These are phyloP conservation scores for Teratosphaeria gauchensis DNA, from an alignment of 2,329 filamentous ascomycete species.

Conservation along the genomic window DNA sequence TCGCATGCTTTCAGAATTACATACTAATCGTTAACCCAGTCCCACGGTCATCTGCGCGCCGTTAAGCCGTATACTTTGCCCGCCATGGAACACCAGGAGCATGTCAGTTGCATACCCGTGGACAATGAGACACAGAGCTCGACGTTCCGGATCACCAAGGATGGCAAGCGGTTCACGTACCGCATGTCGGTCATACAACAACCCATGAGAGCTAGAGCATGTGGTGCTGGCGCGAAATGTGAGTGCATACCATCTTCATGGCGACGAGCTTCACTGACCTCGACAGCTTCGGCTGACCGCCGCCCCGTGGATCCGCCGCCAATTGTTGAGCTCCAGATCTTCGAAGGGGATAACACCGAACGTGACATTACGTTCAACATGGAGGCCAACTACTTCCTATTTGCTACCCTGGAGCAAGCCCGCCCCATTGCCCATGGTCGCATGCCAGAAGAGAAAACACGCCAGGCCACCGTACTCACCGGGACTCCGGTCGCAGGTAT, in stretches of 20 bases:
- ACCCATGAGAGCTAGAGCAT: slow-evolving; percentile 86
- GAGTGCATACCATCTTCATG: slow-evolving; percentile 28
- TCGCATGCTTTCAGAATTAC: background rate
- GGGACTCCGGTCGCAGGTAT: slow-evolving; percentile 92
- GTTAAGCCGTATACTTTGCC: background rate
- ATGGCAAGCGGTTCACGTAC: slow-evolving; percentile 72
- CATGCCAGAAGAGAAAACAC: slow-evolving; percentile 53
- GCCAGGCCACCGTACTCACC: slow-evolving; percentile 74
- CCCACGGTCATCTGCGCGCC: background rate
- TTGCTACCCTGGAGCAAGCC: slow-evolving; percentile 79
- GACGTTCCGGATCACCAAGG: slow-evolving; percentile 54
- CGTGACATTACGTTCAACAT: slow-evolving; percentile 70
- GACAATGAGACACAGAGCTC: slow-evolving; percentile 48
- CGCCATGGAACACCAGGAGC: slow-evolving; percentile 17
- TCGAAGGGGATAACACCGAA: slow-evolving; percentile 50
- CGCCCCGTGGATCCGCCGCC: slow-evolving; percentile 90
- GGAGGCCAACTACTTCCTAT: slow-evolving; percentile 96
- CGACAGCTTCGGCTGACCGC: slow-evolving; percentile 68
- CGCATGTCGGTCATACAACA: slow-evolving; percentile 81
- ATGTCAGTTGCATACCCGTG: slow-evolving; percentile 34
- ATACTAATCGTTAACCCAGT: background rate
- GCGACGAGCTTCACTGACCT: slow-evolving; percentile 9
- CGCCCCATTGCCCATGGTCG: slow-evolving; percentile 71
- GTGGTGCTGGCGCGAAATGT: slow-evolving; percentile 94
- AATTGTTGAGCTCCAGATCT: slow-evolving; percentile 82